Conservation (phyloP, 257 asterid genomes). For the Primulina eburnea region DNA sequence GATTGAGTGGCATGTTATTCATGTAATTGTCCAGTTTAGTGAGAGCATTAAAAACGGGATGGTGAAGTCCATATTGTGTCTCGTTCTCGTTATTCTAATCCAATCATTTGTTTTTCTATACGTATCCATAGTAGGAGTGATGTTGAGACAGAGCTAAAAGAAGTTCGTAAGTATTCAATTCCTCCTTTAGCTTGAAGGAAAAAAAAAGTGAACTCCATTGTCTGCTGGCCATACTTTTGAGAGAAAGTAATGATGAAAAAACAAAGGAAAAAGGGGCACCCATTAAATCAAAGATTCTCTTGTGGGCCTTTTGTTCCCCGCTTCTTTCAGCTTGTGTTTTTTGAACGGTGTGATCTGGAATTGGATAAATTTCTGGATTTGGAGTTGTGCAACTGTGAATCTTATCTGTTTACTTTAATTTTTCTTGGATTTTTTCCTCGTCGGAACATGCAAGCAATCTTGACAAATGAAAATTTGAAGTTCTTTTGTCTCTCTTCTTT, state of each 20-base stretch:
- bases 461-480: conserved; percentile 5
- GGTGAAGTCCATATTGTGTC: conserved; percentile 2
- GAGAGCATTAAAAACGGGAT: conserved; percentile 5
- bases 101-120: not conserved
- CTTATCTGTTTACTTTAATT: no score
- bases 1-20: not conserved
- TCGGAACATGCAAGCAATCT: not conserved
- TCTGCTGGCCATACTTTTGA: not conserved
- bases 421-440: no score
- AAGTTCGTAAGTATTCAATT: not conserved
- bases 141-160: not conserved
- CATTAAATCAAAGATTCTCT: not conserved
- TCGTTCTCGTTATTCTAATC: not conserved
- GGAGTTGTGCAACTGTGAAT: no score
- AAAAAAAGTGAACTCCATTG: not conserved
- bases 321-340: no score
- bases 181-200: not conserved
- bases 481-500: conserved; percentile 17
- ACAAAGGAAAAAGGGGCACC: not conserved
- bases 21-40: not conserved
- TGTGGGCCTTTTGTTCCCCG: no score
- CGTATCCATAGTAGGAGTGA: not conserved
- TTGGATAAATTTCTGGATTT: no score
- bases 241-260: not conserved
- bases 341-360: no score